phyloP scores from a whole-genome alignment of 306 rosid genomes.

The Mucuna pruriens region DNA sequence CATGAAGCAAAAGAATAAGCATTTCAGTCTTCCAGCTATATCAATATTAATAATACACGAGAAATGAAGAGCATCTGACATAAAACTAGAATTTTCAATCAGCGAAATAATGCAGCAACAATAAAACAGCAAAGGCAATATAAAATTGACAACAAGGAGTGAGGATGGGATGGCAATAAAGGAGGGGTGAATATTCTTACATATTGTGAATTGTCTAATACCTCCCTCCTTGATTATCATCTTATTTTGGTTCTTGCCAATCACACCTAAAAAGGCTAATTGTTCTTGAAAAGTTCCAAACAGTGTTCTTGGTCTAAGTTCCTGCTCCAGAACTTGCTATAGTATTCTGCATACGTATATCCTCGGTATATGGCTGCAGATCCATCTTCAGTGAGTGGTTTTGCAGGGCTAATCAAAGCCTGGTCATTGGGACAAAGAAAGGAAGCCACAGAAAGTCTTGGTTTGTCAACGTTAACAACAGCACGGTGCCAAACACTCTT shows the following conservation, averaged over 20 bases:
- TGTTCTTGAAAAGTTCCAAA: conserved; percentile 74
- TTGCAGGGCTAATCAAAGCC: conserved; percentile 74
- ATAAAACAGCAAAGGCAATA: background rate
- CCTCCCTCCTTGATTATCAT: background rate
- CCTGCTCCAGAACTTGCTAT: conserved; percentile 83
- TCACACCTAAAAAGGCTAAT: conserved; percentile 7
- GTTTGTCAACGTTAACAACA: conserved; percentile 67
- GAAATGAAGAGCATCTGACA: background rate
- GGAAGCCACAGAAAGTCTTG: conserved; percentile 88
- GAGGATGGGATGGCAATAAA: conserved; percentile 4
- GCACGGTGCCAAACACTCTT: conserved; percentile 98
- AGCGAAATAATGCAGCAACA: conserved; percentile 1
- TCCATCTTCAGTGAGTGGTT: conserved; percentile 54
- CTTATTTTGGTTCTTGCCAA: background rate
- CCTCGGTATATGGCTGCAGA: conserved; percentile 59
- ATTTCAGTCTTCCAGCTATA: background rate
- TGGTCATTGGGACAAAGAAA: conserved; percentile 73
- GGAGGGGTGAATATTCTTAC: background rate
- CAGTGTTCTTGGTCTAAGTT: conserved; percentile 73
- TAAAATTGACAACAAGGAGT: background rate
- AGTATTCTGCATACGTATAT: conserved; percentile 77
- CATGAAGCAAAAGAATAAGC: background rate
- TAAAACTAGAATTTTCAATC: conserved; percentile 10
- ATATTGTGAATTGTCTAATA: conserved; percentile 4
- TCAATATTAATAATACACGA: background rate